Evolutionary conservation across 2,329 filamentous ascomycete species (phyloP).

Genomic region (Fusarium pseudonygamai): DNA sequence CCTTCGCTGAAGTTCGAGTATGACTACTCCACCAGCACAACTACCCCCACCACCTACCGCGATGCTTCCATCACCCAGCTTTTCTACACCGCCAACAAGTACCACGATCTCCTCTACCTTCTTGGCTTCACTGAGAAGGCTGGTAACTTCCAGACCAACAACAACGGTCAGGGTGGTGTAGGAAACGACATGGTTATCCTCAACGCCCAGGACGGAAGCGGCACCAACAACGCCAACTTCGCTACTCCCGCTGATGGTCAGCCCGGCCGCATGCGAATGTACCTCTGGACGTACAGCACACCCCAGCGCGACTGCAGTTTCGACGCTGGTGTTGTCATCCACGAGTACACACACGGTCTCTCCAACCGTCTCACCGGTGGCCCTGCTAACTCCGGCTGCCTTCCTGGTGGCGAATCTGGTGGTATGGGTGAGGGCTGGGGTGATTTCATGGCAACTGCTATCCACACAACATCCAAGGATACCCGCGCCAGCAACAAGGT

Average conservation of each 20-base stretch:
- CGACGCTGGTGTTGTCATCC: conserved; percentile 68
- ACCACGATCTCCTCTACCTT: conserved; percentile 66
- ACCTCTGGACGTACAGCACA: conserved; percentile 60
- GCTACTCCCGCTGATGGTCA: conserved; percentile 62
- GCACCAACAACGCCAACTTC: conserved; percentile 67
- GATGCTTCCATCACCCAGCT: conserved; percentile 67
- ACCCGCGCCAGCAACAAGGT: conserved; percentile 57
- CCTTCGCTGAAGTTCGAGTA: conserved; percentile 57
- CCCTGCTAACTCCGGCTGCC: conserved; percentile 61
- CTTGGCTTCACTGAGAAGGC: conserved; percentile 67
- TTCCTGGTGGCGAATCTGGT: conserved; percentile 57
- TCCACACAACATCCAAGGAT: conserved; percentile 55
- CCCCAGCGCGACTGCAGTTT: conserved; percentile 65
- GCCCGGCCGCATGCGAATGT: conserved; percentile 67
- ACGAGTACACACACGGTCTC: conserved; percentile 66
- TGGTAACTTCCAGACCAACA: conserved; percentile 69
- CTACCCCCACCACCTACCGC: conserved; percentile 54
- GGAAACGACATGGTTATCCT: conserved; percentile 64
- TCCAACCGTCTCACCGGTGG: conserved; percentile 69
- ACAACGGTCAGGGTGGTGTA: conserved; percentile 61
- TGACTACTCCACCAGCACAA: conserved; percentile 48
- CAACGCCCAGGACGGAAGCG: conserved; percentile 65
- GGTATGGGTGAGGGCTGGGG: conserved; percentile 69
- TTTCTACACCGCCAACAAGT: conserved; percentile 69
- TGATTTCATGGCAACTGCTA: conserved; percentile 64